Conservation (phyloP, 2,329 filamentous ascomycete species). For the Colletotrichum melonis region DNA sequence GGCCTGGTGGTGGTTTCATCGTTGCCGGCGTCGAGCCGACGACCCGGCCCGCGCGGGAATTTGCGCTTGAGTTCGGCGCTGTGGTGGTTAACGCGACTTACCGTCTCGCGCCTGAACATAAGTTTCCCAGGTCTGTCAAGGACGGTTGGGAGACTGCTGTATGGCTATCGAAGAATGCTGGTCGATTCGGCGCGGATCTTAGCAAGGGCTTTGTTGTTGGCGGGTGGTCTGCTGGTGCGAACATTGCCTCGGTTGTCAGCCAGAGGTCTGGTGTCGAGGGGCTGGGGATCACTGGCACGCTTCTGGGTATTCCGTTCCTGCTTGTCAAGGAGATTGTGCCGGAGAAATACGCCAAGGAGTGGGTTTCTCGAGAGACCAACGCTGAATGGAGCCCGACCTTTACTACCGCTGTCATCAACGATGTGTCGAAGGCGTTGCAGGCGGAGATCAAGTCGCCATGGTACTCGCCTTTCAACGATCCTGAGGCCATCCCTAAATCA, state of each 20-base stretch:
- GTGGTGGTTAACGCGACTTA: slow-evolving; percentile 62
- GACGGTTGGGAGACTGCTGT: slow-evolving; percentile 55
- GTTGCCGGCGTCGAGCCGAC: slow-evolving; percentile 25
- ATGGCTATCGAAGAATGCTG: slow-evolving; percentile 46
- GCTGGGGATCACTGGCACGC: slow-evolving; percentile 38
- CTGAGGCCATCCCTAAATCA: slow-evolving; percentile 45
- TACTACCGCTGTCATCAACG: slow-evolving; percentile 39
- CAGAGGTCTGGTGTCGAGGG: slow-evolving; percentile 51
- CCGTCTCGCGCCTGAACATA: slow-evolving; percentile 61
- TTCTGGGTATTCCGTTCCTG: slow-evolving; percentile 22
- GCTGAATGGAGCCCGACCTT: slow-evolving; percentile 47
- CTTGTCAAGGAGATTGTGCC: slow-evolving; percentile 34
- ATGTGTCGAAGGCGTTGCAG: slow-evolving; percentile 45
- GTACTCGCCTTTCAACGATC: slow-evolving; percentile 46
- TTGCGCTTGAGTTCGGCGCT: slow-evolving; percentile 39
- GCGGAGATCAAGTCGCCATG: slow-evolving; percentile 43
- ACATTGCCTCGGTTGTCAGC: slow-evolving; percentile 58
- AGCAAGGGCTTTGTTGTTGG: slow-evolving; percentile 60
- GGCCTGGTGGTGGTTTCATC: slow-evolving; percentile 23
- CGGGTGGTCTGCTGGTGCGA: slow-evolving; percentile 63
- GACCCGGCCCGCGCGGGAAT: slow-evolving; percentile 20
- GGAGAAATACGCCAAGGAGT: slow-evolving; percentile 51
- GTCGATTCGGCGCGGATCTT: slow-evolving; percentile 45
- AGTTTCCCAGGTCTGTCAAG: slow-evolving; percentile 57
- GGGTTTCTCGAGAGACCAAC: slow-evolving; percentile 55